These are phyloP conservation scores for Udeniomyces megalosporus DNA, from an alignment of 768 basidiomycete genomes.

Conservation along the genomic window DNA sequence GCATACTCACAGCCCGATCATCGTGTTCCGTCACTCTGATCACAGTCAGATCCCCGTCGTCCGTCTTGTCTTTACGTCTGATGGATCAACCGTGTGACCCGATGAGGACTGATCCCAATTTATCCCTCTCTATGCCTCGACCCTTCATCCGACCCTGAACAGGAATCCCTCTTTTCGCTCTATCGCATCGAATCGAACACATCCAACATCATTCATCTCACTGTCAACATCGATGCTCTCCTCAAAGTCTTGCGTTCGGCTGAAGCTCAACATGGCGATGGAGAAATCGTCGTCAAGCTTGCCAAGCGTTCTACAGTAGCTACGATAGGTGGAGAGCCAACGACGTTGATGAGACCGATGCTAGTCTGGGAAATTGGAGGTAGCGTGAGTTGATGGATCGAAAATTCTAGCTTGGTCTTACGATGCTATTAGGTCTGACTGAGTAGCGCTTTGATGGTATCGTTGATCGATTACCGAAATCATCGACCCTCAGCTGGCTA, in stretches of 20 bases:
- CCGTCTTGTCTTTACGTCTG: slow-evolving; percentile 28
- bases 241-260: slow-evolving; percentile 41
- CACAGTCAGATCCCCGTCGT: slow-evolving; percentile 22
- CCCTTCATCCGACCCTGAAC: neutral
- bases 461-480: too few relatives aligned
- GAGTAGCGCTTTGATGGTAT: too few relatives aligned
- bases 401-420: neutral
- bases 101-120: slow-evolving; percentile 40
- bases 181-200: slow-evolving; percentile 73
- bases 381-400: slow-evolving; percentile 1
- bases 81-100: too few relatives aligned
- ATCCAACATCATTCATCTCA: slow-evolving; percentile 59
- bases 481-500: neutral
- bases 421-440: too few relatives aligned
- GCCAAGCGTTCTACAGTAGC: slow-evolving; percentile 45
- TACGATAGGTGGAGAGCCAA: neutral
- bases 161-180: slow-evolving; percentile 44
- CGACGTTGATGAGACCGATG: neutral
- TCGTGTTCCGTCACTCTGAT: neutral
- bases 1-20: neutral
- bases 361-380: slow-evolving; percentile 17
- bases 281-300: slow-evolving; percentile 64
- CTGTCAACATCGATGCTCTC: slow-evolving; percentile 57
- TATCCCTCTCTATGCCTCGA: neutral
- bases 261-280: slow-evolving; percentile 34